phyloP scores from a whole-genome alignment of 352 stramenopile genomes.

The Phytophthora hybrid region DNA sequence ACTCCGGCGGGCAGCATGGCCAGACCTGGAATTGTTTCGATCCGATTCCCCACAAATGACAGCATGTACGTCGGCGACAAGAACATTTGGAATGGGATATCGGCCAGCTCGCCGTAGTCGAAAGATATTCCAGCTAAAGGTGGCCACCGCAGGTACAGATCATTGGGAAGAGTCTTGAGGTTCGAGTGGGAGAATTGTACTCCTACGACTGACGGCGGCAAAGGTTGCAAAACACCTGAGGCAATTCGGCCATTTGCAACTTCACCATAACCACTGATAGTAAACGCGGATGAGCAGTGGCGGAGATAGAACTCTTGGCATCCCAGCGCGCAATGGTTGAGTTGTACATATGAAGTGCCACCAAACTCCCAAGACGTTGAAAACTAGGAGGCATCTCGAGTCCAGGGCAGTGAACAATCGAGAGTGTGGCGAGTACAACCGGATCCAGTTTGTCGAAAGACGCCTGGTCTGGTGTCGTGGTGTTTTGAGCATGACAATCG shows the following conservation, averaged over 20 bases:
- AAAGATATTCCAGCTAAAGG: slow-evolving; percentile 11
- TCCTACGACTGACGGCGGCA: slow-evolving; percentile 13
- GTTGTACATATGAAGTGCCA: slow-evolving; percentile 26
- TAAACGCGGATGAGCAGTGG: too few species aligned
- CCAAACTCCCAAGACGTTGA: slow-evolving; percentile 11
- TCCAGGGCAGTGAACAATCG: too few species aligned
- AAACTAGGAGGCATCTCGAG: background rate
- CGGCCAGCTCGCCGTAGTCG: slow-evolving; percentile 21
- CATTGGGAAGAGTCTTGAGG: slow-evolving; percentile 1
- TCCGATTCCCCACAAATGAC: slow-evolving; percentile 16
- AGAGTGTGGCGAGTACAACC: too few species aligned
- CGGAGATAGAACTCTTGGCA: background rate
- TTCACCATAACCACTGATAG: too few species aligned
- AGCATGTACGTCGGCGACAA: slow-evolving; percentile 17
- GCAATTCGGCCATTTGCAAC: too few species aligned
- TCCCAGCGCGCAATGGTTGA: slow-evolving; percentile 30
- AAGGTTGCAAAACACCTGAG: slow-evolving; percentile 2
- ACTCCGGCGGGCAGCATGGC: slow-evolving; percentile 32
- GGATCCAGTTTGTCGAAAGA: too few species aligned
- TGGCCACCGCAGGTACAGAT: slow-evolving; percentile 27
- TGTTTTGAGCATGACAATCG: too few species aligned
- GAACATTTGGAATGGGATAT: slow-evolving; percentile 33
- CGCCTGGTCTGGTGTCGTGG: too few species aligned
- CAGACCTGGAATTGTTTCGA: slow-evolving; percentile 23
- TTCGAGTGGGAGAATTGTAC: slow-evolving; percentile 22